phyloP scores from a whole-genome alignment of 2,329 filamentous ascomycete genomes.

The Lasiodiplodia theobromae region DNA sequence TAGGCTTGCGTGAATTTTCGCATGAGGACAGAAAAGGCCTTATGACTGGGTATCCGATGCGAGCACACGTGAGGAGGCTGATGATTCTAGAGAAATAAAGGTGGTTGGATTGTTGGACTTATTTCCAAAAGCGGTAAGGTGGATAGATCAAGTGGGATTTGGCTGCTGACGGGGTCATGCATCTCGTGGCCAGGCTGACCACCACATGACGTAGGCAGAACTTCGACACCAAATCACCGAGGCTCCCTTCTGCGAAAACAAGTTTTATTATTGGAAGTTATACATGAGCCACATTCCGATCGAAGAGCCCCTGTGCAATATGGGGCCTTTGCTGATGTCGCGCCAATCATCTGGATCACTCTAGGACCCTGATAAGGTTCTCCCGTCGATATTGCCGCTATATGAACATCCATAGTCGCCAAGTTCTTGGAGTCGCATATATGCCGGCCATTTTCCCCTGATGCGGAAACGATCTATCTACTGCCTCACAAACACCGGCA shows the following conservation, averaged over 20 bases:
- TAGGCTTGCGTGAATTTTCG: background rate
- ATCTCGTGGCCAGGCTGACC: background rate
- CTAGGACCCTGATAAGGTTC: background rate
- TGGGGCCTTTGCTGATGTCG: background rate
- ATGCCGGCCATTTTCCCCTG: background rate
- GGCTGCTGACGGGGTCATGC: background rate
- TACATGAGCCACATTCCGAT: background rate
- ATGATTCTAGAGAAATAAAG: background rate
- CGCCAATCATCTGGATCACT: background rate
- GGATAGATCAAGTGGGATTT: background rate
- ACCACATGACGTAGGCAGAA: background rate
- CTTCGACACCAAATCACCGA: background rate
- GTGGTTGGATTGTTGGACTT: background rate
- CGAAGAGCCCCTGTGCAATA: background rate
- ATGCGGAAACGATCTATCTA: background rate
- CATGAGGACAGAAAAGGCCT: background rate
- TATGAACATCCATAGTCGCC: background rate
- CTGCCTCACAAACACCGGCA: slow-evolving; percentile 55
- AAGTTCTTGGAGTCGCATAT: background rate
- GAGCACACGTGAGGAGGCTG: background rate
- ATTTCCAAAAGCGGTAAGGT: background rate
- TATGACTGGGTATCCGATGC: background rate
- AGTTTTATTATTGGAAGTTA: background rate
- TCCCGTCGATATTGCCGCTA: background rate
- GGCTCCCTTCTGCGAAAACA: background rate